These are phyloP conservation scores for Bocquillonia castaneifolia DNA, from an alignment of 441 rosid species.

Conservation along the genomic window DNA sequence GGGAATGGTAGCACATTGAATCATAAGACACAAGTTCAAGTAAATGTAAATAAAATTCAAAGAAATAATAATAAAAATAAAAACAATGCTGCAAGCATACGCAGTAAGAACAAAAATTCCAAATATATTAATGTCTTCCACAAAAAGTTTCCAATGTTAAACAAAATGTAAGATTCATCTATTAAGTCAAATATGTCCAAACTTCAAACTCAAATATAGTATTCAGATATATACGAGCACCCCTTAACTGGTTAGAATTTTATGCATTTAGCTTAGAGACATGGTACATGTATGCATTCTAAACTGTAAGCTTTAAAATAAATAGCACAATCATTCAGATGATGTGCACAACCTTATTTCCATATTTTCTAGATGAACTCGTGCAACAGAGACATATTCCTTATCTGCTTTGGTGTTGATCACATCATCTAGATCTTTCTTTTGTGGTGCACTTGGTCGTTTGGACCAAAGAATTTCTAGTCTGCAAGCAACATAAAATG, in stretches of 20 bases:
- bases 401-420: slow-evolving; percentile 39
- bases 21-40: too few species aligned
- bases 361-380: slow-evolving; percentile 81
- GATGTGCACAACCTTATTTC: slow-evolving; percentile 49
- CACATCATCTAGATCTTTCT: slow-evolving; percentile 58
- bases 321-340: slow-evolving; percentile 7
- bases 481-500: slow-evolving; percentile 43
- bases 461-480: slow-evolving; percentile 45
- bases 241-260: not conserved
- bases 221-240: not conserved
- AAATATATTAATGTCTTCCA: too few species aligned
- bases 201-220: not conserved
- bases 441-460: slow-evolving; percentile 35
- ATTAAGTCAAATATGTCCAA: too few species aligned
- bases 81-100: too few species aligned
- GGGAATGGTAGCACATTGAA: too few species aligned
- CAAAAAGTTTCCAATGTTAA: too few species aligned
- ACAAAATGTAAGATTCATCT: too few species aligned
- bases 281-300: not conserved
- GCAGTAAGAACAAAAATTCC: too few species aligned
- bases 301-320: not conserved
- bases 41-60: too few species aligned
- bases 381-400: slow-evolving; percentile 53
- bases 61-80: too few species aligned
- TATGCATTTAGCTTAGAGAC: not conserved